These are phyloP conservation scores for Diaporthe capsici DNA, from an alignment of 2,329 filamentous ascomycete species.

Conservation along the genomic window DNA sequence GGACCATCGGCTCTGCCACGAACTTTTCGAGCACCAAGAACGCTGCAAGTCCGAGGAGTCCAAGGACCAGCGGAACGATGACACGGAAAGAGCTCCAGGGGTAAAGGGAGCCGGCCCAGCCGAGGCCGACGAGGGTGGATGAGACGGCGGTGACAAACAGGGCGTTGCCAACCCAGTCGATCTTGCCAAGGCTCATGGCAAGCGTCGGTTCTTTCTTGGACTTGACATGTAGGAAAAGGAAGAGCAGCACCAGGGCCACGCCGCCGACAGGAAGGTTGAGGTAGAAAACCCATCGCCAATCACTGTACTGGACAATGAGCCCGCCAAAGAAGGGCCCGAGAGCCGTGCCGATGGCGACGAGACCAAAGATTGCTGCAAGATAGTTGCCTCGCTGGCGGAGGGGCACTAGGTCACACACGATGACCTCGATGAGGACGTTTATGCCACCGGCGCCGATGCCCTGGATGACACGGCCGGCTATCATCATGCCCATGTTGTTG, in stretches of 20 bases:
- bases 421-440: conserved; percentile 49
- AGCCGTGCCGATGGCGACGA: not conserved
- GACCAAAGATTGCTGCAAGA: conserved; percentile 49
- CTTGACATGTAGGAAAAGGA: conserved; percentile 44
- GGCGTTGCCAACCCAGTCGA: conserved; percentile 31
- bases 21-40: conserved; percentile 34
- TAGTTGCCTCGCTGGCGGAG: conserved; percentile 57
- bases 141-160: conserved; percentile 12
- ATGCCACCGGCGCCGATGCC: conserved; percentile 59
- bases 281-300: conserved; percentile 39
- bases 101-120: conserved; percentile 20
- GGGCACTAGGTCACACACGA: conserved; percentile 44
- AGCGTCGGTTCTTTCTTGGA: conserved; percentile 1
- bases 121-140: conserved; percentile 13
- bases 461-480: conserved; percentile 64
- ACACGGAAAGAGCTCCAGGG: conserved; percentile 15
- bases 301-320: conserved; percentile 18
- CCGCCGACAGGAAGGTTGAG: conserved; percentile 51
- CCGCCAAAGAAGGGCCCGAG: conserved; percentile 31
- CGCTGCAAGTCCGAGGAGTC: not conserved
- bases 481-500: conserved; percentile 59
- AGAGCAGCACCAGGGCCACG: conserved; percentile 47
- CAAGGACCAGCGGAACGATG: conserved; percentile 3
- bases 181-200: not conserved
- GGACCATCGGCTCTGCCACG: conserved; percentile 53